Evolutionary conservation across 2,329 filamentous ascomycete species (phyloP), one percentile per base, ranked within the genome.

Genomic region (Camillea tinctor): DNA sequence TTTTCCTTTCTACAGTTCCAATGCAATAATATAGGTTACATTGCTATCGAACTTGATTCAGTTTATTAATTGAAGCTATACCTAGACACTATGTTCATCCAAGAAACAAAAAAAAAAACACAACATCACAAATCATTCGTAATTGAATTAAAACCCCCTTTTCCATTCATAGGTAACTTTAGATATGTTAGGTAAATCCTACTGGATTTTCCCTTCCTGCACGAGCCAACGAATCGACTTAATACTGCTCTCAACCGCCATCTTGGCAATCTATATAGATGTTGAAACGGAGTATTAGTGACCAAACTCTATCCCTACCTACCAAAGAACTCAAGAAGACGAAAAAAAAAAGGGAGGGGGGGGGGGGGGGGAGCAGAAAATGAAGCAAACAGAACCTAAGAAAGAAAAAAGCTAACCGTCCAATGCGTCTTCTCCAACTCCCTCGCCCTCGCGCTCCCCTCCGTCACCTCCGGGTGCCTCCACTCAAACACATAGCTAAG

Each of bases 401-500:
- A 64, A 54, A 19, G 30, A 57, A 40, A 20, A 48, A 24, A 24
- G n/a, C 63, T 58, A 26, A 69, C 71, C 67, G 71, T 68, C 68
- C 64, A 67, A 58, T 68, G 70, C 21, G 65, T 60, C 50, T 69
- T 65, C 26, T 70, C 65, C 7, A 74, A 26, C 60, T 64, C 58
- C 21, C 59, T 63, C 2, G 65, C 70, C 59, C 69, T 65, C 5
- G 66, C 66, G 56, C 69, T 72, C 5, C 69, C 72, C 36, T 65
- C 68, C 13, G 59, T 48, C 1, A 76, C 63, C 2, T 66, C 68
- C 1, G 72, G 66, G 30, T 75, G 71, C 24, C 68, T 63, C 75
- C 74, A 76, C 64, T 72, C 73, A 56, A 77, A 77, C 3, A 68
- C 65, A 51, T 73, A 77, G 19, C 72, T 77, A 69, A 77, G 65